Base-by-base conservation (phyloP, 352 stramenopile species). In the Pythium brachiatum region DNA sequence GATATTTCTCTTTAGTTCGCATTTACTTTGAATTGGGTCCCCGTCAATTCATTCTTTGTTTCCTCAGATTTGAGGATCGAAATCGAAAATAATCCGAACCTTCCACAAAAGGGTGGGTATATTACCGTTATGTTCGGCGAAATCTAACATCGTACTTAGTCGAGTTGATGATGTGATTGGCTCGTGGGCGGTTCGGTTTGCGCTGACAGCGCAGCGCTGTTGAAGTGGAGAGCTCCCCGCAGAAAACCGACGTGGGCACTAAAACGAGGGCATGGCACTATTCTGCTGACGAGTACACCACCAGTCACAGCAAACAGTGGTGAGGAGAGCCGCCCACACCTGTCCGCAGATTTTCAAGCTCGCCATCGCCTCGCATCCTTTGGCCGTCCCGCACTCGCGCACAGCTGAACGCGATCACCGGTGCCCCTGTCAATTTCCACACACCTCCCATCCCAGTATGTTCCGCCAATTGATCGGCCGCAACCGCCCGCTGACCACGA, bases 381-480 rank as follows among this genome's bases (percentile, higher is more conserved):
- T 66, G 47, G 29, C 26, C n/a, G 46, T 64, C 48, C 47, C 50
- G 47, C 46, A 64, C 31, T 18, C 7, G 20, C 20, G 13, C 46
- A 68, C 34, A 69, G 27, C 55, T 34, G 23, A 54, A 60, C 16
- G 60, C 53, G 60, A 61, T 41, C 60, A 57, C 41, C 52, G 52
- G 53, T 62, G 25, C 55, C 29, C 29, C 5, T 21, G 32, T 39
- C 54, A 50, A 16, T 57, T 31, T 31, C 25, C 26, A 25, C 53
- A 29, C 18, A 31, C 36, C 18, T 34, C 43, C 34, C 46, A n/a
- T 31, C 25, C 46, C 53, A 36, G 26, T 51, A 92, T 92, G 83
- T 90, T 92, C 64, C 83, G 83, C 59, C 78, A 86, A 59, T 66
- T 92, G 39, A 39, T 88, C 57, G 78, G 76, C 21, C 83, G 81